These are phyloP conservation scores for Penicillium crustosum DNA, from an alignment of 2,329 filamentous ascomycete species.

Conservation along the genomic window DNA sequence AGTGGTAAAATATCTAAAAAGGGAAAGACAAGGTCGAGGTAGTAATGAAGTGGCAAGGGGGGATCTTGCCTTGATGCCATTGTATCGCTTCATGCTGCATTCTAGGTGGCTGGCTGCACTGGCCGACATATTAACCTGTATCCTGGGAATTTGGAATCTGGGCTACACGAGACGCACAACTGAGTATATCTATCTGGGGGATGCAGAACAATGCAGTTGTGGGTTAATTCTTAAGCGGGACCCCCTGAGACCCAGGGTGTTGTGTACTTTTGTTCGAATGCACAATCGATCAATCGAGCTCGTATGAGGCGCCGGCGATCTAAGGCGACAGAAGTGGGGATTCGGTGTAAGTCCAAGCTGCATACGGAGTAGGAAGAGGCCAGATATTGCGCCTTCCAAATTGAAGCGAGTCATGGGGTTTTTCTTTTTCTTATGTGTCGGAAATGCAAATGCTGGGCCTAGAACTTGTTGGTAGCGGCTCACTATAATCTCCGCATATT, in stretches of 20 bases:
- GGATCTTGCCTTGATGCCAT: neutral
- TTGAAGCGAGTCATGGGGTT: neutral
- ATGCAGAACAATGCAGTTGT: neutral
- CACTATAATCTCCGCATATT: neutral
- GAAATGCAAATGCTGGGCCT: neutral
- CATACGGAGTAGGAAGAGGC: neutral
- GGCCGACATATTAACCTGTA: neutral
- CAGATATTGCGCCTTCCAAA: neutral
- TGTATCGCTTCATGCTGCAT: neutral
- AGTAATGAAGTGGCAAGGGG: neutral
- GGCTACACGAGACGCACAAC: neutral
- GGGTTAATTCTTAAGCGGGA: neutral
- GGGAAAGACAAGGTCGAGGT: neutral
- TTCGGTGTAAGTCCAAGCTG: neutral
- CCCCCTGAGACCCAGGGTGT: neutral
- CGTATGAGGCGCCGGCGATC: neutral
- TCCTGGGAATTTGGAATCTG: neutral
- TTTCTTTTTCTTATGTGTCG: neutral
- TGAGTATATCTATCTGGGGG: neutral
- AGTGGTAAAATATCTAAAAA: neutral
- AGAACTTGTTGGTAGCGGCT: neutral
- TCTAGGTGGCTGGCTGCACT: constrained; percentile 5
- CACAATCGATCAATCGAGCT: neutral
- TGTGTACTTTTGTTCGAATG: neutral
- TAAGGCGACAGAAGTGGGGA: neutral